Evolutionary conservation across 306 rosid species (phyloP).

Genomic region (Cucumis melo): DNA sequence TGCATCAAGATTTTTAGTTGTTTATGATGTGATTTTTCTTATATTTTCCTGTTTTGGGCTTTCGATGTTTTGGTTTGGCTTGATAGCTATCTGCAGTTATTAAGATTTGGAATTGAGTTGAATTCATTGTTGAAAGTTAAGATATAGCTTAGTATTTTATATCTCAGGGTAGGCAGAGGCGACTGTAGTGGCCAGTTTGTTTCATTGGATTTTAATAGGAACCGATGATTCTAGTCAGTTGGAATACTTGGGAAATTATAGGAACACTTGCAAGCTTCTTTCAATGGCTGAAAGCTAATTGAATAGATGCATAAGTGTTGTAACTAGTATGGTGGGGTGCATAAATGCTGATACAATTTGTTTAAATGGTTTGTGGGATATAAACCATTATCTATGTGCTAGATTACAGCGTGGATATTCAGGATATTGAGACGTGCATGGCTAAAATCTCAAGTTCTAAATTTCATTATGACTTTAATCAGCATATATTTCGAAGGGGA

Average conservation of each 20-base stretch:
- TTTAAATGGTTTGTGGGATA: neutral
- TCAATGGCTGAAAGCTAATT: neutral
- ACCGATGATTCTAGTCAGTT: neutral
- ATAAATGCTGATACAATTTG: neutral
- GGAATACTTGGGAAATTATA: neutral
- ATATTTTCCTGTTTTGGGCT: neutral
- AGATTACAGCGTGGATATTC: neutral
- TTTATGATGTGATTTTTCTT: neutral
- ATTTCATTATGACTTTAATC: neutral
- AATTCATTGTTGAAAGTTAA: neutral
- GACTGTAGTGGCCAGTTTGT: neutral
- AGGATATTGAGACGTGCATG: neutral
- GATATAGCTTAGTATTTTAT: neutral
- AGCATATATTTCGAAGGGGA: neutral
- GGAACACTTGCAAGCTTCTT: neutral
- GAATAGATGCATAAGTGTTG: neutral
- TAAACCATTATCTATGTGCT: neutral
- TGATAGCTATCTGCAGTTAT: neutral
- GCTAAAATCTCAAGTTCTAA: neutral
- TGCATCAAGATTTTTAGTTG: neutral
- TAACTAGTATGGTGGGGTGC: neutral
- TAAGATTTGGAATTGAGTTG: neutral
- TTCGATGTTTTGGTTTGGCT: neutral
- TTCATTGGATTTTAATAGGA: neutral
- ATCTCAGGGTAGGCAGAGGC: neutral